Percentiles rank a stretch among this genome's conserved stretches.
Conservation (phyloP, 164 flowering plant species). For the Warburgia ugandensis region DNA sequence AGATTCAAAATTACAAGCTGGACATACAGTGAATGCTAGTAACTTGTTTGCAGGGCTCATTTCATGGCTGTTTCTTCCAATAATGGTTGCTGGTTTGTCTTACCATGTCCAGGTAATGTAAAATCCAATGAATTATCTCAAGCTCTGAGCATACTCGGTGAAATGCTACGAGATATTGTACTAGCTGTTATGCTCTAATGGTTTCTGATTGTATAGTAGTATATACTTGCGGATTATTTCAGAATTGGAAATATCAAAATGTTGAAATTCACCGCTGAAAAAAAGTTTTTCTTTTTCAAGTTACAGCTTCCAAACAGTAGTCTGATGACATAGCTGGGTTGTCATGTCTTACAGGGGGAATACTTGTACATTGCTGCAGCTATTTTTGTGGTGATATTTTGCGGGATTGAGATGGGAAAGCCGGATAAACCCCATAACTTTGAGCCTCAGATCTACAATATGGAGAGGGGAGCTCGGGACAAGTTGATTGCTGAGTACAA, state of each 20-base stretch:
- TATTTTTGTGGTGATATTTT: constrained; percentile 59
- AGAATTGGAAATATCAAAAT: too few species aligned
- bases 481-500: constrained; percentile 82
- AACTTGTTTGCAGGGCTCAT: constrained; percentile 49
- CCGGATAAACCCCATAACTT: constrained; percentile 89
- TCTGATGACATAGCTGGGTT: too few species aligned
- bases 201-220: too few species aligned
- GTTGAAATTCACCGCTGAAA: too few species aligned
- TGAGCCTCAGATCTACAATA: constrained; percentile 87
- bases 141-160: not conserved
- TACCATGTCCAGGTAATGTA: constrained; percentile 58
- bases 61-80: constrained; percentile 85
- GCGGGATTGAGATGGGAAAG: constrained; percentile 85
- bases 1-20: not conserved
- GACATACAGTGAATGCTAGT: not conserved
- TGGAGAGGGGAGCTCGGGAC: constrained; percentile 94
- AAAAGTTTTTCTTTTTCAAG: not conserved
- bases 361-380: constrained; percentile 84
- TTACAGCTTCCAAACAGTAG: too few species aligned
- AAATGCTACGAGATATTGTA: too few species aligned
- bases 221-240: too few species aligned
- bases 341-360: constrained; percentile 51
- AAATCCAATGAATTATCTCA: not conserved
- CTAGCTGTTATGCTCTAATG: too few species aligned
- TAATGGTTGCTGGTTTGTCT: constrained; percentile 57